phyloP scores from a whole-genome alignment of 805 yeast species.

The Metschnikowia aberdeeniae region DNA sequence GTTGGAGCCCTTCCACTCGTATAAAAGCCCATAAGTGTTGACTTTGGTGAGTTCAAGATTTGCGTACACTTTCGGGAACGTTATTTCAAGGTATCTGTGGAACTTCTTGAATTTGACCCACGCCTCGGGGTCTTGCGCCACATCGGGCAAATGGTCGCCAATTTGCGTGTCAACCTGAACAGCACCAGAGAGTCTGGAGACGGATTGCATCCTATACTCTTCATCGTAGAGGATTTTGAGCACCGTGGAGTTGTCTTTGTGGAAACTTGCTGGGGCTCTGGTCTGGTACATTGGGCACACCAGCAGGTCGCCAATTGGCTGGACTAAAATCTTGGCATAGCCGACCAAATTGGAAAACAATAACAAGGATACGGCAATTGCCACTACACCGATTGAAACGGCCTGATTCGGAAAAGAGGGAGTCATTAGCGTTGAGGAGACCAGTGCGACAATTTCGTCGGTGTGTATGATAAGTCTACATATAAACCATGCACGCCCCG shows the following conservation, averaged over 20 bases:
- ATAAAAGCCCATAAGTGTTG: slow-evolving; percentile 16
- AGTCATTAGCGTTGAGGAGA: neutral
- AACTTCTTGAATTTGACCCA: slow-evolving; percentile 35
- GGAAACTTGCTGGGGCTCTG: slow-evolving; percentile 21
- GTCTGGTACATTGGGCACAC: slow-evolving; percentile 13
- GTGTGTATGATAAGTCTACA: neutral
- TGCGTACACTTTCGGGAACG: slow-evolving; percentile 12
- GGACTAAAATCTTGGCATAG: slow-evolving; percentile 11
- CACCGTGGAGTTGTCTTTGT: slow-evolving; percentile 27
- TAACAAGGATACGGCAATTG: slow-evolving; percentile 2
- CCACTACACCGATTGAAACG: neutral
- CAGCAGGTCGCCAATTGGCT: slow-evolving; percentile 6
- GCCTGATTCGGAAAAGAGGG: neutral
- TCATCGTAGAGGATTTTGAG: slow-evolving; percentile 31
- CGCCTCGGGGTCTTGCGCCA: slow-evolving; percentile 48
- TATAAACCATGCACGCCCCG: too few species aligned
- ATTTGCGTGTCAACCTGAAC: slow-evolving; percentile 63
- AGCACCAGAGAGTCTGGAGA: slow-evolving; percentile 50
- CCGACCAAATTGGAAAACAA: slow-evolving; percentile 9
- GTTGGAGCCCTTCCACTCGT: slow-evolving; percentile 16
- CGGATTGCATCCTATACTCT: slow-evolving; percentile 32
- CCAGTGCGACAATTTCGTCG: neutral
- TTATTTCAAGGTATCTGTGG: slow-evolving; percentile 13
- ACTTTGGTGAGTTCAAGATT: slow-evolving; percentile 10
- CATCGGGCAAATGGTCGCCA: slow-evolving; percentile 45